A percentile compares a stretch with the other conserved stretches of the same genome.
Conservation (phyloP, 1,139 yeast genomes). For the Candida sanyaensis region DNA sequence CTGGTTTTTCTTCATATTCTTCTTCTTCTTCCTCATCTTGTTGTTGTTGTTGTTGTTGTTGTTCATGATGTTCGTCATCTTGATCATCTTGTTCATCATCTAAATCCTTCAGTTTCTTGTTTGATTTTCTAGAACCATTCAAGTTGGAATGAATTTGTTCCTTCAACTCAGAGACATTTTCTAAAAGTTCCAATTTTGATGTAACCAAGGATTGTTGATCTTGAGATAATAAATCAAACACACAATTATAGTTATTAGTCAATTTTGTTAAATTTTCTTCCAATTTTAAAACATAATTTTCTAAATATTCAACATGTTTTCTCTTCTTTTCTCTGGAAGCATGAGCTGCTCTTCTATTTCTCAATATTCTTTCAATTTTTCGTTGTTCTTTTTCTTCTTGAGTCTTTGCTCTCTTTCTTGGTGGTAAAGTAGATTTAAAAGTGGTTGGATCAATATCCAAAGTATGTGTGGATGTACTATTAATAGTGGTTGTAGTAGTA, state of each 20-base stretch:
- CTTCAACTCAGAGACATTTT: constrained; percentile 33
- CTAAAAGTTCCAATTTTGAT: constrained; percentile 17
- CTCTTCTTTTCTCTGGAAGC: constrained; percentile 97
- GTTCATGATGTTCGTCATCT: constrained; percentile 10
- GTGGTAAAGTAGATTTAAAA: constrained; percentile 66
- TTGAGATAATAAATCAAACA: constrained; percentile 15
- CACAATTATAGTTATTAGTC: constrained; percentile 24
- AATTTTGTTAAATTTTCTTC: constrained; percentile 38
- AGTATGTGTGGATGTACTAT: background rate
- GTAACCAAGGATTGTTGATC: constrained; percentile 16
- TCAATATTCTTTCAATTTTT: constrained; percentile 83
- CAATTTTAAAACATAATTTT: constrained; percentile 56
- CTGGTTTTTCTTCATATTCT: constrained; percentile 1
- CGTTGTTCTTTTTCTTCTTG: constrained; percentile 97
- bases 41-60: constrained; percentile 12
- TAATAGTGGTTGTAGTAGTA: background rate
- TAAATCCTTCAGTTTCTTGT: constrained; percentile 5
- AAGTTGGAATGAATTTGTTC: constrained; percentile 34
- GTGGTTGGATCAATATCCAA: constrained; percentile 13
- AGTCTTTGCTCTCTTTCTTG: constrained; percentile 95
- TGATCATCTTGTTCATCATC: constrained; percentile 4
- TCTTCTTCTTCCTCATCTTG: constrained; percentile 17
- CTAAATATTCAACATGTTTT: constrained; percentile 84
- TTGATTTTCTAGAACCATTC: constrained; percentile 18
- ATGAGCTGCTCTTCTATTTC: constrained; percentile 97